Evolutionary conservation across 1,284 basidiomycete species (phyloP).

Genomic region (Meira nashicola): DNA sequence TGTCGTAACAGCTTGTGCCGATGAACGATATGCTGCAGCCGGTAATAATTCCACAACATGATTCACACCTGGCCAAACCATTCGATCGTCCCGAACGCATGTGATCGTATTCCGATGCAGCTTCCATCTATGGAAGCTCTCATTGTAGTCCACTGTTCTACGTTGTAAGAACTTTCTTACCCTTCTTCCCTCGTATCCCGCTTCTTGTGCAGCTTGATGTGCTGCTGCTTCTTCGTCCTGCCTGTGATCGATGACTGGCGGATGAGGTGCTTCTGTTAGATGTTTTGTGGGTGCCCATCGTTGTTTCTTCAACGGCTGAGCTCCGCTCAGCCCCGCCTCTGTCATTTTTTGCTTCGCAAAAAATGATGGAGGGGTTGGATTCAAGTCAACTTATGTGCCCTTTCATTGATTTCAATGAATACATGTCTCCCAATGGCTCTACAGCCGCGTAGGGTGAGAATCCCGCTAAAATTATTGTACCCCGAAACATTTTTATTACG

Average conservation of each 20-base stretch:
- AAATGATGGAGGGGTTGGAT: too few species aligned
- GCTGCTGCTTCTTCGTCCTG: constrained; percentile 71
- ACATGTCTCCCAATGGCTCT: neutral
- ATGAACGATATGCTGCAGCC: constrained; percentile 79
- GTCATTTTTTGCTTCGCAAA: too few species aligned
- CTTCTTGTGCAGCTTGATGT: constrained; percentile 54
- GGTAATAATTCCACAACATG: constrained; percentile 68
- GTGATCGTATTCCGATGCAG: constrained; percentile 61
- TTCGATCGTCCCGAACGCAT: constrained; percentile 8
- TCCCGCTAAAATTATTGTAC: too few species aligned
- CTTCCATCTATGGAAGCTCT: constrained; percentile 74
- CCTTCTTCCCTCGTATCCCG: constrained; percentile 62
- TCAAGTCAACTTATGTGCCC: neutral
- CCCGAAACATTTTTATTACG: too few species aligned
- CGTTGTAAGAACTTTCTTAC: constrained; percentile 86
- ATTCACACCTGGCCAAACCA: constrained; percentile 9
- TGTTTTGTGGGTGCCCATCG: constrained; percentile 1
- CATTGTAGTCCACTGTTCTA: constrained; percentile 89
- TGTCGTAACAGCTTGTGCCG: constrained; percentile 84
- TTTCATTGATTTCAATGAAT: neutral
- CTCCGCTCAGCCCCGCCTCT: neutral
- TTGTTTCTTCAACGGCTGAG: neutral
- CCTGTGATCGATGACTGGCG: constrained; percentile 68
- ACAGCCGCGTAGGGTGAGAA: too few species aligned
- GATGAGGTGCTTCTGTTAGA: constrained; percentile 60